These are phyloP conservation scores for Pisolithus thermaeus DNA, from an alignment of 1,284 basidiomycete genomes.

Conservation along the genomic window DNA sequence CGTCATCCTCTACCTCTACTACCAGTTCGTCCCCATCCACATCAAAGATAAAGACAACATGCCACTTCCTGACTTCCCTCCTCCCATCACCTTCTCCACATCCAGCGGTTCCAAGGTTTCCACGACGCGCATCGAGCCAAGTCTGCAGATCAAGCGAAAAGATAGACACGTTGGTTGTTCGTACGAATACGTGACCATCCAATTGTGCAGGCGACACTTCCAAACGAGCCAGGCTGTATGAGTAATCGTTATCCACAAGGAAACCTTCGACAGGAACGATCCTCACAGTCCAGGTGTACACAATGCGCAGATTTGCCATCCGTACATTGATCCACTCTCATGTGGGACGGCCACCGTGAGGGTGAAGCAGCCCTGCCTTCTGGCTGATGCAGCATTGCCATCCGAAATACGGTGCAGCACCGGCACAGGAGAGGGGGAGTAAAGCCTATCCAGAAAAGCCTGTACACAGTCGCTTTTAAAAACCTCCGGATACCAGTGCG, in stretches of 20 bases:
- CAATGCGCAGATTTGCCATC: slow-evolving; percentile 55
- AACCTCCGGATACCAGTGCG: slow-evolving; percentile 67
- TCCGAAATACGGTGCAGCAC: neutral
- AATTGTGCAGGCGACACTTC: slow-evolving; percentile 8
- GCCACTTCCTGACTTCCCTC: neutral
- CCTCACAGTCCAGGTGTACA: slow-evolving; percentile 55
- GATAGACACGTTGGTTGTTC: slow-evolving; percentile 20
- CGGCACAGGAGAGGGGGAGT: slow-evolving; percentile 8
- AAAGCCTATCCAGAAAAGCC: slow-evolving; percentile 43
- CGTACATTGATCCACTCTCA: slow-evolving; percentile 61
- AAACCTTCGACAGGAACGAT: neutral
- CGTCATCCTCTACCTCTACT: neutral
- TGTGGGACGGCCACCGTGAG: slow-evolving; percentile 60
- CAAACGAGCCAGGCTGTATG: slow-evolving; percentile 22
- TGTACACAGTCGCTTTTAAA: slow-evolving; percentile 52
- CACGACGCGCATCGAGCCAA: neutral
- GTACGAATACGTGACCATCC: slow-evolving; percentile 7
- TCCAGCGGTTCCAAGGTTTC: neutral
- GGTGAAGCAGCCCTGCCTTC: slow-evolving; percentile 40
- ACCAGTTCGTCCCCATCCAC: slow-evolving; percentile 12
- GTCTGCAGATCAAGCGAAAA: slow-evolving; percentile 15
- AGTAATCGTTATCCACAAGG: neutral
- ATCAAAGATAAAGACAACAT: neutral
- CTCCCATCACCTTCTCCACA: neutral
- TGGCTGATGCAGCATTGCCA: neutral